These are phyloP conservation scores for Mycena haematopus DNA, from an alignment of 768 basidiomycete species.

Conservation along the genomic window DNA sequence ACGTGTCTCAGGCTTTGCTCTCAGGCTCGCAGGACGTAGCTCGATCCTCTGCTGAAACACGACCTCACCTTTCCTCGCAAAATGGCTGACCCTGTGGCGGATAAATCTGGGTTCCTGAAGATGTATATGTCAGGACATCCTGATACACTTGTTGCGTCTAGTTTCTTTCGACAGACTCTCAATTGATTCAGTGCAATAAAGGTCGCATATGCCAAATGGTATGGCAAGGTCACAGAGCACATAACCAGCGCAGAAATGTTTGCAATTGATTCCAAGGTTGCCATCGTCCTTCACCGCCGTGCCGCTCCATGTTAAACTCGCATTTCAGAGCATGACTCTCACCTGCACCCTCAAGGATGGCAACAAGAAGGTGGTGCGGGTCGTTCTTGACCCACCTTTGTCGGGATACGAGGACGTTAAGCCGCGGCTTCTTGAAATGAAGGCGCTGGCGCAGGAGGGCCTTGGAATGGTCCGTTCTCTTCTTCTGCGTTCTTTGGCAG, in stretches of 20 bases:
- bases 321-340: constrained; percentile 69
- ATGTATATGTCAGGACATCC: constrained; percentile 86
- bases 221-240: constrained; percentile 62
- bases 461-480: constrained; percentile 72
- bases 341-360: constrained; percentile 62
- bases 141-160: constrained; percentile 43
- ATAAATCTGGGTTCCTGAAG: constrained; percentile 75
- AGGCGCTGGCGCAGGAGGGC: constrained; percentile 77
- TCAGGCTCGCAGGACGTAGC: not conserved
- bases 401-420: constrained; percentile 82
- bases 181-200: too few species aligned
- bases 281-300: constrained; percentile 21
- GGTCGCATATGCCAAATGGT: constrained; percentile 83
- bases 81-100: constrained; percentile 77
- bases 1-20: too few species aligned
- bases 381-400: constrained; percentile 76
- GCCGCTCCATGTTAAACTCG: not conserved
- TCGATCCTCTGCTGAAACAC: not conserved
- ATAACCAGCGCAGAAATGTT: constrained; percentile 75
- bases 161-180: constrained; percentile 52
- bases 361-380: constrained; percentile 52
- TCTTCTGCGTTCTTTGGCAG: not conserved
- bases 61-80: not conserved
- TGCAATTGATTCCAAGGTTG: constrained; percentile 69
- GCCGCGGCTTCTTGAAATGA: constrained; percentile 80